A percentile compares a stretch with the other conserved stretches of the same genome.
Evolutionary conservation across 768 basidiomycete genomes (phyloP).

Genomic region (Mycena albidolilacea): DNA sequence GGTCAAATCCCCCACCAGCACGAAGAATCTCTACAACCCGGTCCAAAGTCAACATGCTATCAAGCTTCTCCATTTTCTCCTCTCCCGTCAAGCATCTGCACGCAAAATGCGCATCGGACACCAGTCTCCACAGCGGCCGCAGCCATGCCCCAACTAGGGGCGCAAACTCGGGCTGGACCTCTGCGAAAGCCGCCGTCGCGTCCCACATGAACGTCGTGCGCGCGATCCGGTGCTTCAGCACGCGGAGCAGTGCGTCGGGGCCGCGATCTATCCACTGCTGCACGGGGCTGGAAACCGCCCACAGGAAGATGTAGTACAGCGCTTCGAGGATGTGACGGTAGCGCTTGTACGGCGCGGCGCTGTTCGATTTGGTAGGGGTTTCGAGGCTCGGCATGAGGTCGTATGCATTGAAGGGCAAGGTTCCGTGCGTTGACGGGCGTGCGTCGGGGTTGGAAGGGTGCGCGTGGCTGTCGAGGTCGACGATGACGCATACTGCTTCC

Average conservation of each 20-base stretch:
- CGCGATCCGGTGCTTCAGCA: conserved; percentile 22
- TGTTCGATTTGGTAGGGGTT: not conserved
- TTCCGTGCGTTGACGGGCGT: conserved; percentile 11
- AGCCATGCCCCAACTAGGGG: conserved; percentile 15
- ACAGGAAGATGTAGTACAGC: conserved; percentile 21
- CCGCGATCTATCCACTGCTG: conserved; percentile 11
- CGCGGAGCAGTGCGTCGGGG: not conserved
- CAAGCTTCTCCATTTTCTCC: conserved; percentile 1
- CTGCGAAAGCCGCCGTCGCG: not conserved
- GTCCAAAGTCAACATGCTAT: not conserved
- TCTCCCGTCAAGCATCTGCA: conserved; percentile 4
- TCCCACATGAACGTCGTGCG: conserved; percentile 31
- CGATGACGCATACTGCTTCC: not conserved
- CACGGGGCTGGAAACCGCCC: conserved; percentile 3
- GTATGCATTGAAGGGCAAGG: conserved; percentile 20
- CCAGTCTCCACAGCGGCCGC: conserved; percentile 14
- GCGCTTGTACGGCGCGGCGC: conserved; percentile 6
- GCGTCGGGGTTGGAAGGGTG: conserved; percentile 8
- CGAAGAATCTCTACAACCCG: not conserved
- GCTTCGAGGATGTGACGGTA: conserved; percentile 25
- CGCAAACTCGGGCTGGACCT: not conserved
- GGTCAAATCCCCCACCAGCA: not conserved
- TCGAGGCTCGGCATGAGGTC: not conserved
- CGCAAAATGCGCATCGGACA: conserved; percentile 17
- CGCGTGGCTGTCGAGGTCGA: conserved; percentile 21